Evolutionary conservation across 192 early-diverging fungal genomes (phyloP), one percentile per base, ranked within the genome.

Genomic region (Coemansia sp.): DNA sequence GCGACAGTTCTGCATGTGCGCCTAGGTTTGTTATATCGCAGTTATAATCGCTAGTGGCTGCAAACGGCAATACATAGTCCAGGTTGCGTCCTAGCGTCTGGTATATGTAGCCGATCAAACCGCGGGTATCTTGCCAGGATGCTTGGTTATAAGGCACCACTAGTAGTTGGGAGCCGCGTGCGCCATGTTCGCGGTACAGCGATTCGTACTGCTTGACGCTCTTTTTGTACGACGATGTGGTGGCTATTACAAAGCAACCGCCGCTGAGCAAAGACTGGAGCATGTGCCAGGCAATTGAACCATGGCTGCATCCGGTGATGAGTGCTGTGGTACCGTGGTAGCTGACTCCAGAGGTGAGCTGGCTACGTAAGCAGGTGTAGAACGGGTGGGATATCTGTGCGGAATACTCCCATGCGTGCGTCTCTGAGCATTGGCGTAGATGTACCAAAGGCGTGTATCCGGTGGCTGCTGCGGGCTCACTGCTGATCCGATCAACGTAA

Each of bases 101-200:
- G 81, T 94, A 95, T 57, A 96, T 90, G 80, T 93, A 93, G 67
- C 88, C 80, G 34, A 96, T 84, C 6, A 98, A 75, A 18, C 76
- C 69, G 40, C 83, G 75, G 17, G 89, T 85, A 75, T 98, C 96
- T 71, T 89, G 85, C 66, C 86, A 82, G 1, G 94, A 95, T 59
- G 86, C 94, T 62, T 90, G 92, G 78, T 98, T 98, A 83, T 94
- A 98, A 18, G 96, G 96, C 34, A 98, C 92, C 16, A 96, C 89
- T n/a, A 96, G 85, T 49, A 98, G 84, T 45, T 85, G 84, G 0
- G 92, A 87, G 22, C 93, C 93, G 76, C 91, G 91, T 33, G 94
- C 89, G 16, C 96, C 96, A 70, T 91, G 83, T 20, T 75, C 69
- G 69, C 94, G 87, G 86, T 92, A 98, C 69, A 94, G 87, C 30